Evolutionary conservation across 352 stramenopile genomes (phyloP).

Genomic region (Pythium monospermum): DNA sequence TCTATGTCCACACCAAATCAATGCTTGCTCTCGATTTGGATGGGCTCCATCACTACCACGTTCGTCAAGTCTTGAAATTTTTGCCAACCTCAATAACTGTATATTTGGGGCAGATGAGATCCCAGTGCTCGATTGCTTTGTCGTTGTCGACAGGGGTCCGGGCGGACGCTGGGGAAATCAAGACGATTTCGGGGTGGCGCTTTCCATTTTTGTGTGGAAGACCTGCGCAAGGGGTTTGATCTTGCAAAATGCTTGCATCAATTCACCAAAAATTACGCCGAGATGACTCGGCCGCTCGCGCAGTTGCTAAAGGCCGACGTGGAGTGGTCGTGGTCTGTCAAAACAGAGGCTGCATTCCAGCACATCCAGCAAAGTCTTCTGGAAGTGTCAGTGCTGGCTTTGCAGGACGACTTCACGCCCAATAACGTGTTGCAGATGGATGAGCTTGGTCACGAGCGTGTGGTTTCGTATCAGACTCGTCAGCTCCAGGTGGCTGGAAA

Average conservation of each 20-base stretch:
- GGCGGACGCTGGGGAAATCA: constrained; percentile 15
- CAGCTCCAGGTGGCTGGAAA: background rate
- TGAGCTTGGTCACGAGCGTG: background rate
- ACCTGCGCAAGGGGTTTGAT: constrained; percentile 11
- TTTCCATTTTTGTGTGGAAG: background rate
- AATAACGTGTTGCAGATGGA: constrained; percentile 9
- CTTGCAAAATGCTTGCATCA: constrained; percentile 10
- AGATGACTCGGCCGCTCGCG: constrained; percentile 8
- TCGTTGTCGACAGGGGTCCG: constrained; percentile 17
- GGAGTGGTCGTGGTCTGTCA: constrained; percentile 6
- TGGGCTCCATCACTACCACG: constrained; percentile 15
- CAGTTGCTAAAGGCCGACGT: constrained; percentile 14
- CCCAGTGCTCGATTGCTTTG: constrained; percentile 22
- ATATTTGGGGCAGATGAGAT: constrained; percentile 23
- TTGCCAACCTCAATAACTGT: constrained; percentile 24
- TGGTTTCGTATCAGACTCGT: background rate
- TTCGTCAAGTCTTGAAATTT: constrained; percentile 22
- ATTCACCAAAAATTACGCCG: constrained; percentile 18
- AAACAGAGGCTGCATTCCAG: constrained; percentile 9
- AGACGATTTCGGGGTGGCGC: constrained; percentile 8
- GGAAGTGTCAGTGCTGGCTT: constrained; percentile 12
- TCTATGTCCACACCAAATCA: constrained; percentile 19
- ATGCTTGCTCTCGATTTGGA: background rate
- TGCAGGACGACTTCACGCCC: constrained; percentile 7
- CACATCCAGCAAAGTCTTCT: constrained; percentile 9